Percentiles rank a stretch among this genome's conserved stretches.
These are phyloP conservation scores for Penicillium sp. DNA, from an alignment of 2,329 filamentous ascomycete species.

Conservation along the genomic window DNA sequence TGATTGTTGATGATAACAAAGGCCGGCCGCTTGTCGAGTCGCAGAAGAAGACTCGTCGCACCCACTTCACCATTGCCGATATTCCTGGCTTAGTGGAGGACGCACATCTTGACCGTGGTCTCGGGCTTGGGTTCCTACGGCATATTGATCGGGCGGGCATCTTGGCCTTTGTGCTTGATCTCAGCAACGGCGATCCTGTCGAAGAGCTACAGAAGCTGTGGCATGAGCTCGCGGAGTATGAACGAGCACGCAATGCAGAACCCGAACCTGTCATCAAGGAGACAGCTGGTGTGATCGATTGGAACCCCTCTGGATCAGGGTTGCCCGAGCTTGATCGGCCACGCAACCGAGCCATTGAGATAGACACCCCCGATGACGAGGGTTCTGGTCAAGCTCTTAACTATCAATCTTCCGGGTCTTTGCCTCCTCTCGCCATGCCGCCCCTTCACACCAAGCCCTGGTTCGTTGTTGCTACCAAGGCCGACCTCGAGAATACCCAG, in stretches of 20 bases:
- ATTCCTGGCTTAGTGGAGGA: slow-evolving; percentile 93
- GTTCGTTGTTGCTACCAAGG: slow-evolving; percentile 95
- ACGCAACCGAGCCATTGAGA: slow-evolving; percentile 4
- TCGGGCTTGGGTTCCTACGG: slow-evolving; percentile 87
- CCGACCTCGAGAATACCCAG: slow-evolving; percentile 76
- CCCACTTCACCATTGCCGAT: slow-evolving; percentile 89
- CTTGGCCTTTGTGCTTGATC: slow-evolving; percentile 89
- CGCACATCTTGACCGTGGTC: slow-evolving; percentile 85
- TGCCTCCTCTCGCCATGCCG: slow-evolving; percentile 57
- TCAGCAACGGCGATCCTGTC: slow-evolving; percentile 77
- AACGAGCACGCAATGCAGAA: slow-evolving; percentile 75
- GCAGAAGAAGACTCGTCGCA: slow-evolving; percentile 60
- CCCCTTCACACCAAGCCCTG: slow-evolving; percentile 92
- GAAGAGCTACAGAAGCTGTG: slow-evolving; percentile 78
- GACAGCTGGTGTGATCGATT: slow-evolving; percentile 52
- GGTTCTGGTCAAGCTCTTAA: slow-evolving; percentile 10
- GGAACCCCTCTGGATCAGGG: slow-evolving; percentile 38
- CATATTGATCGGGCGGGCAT: slow-evolving; percentile 94
- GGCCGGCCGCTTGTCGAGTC: slow-evolving; percentile 66
- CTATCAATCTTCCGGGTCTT: slow-evolving; percentile 21
- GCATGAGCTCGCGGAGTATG: slow-evolving; percentile 88
- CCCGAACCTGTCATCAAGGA: slow-evolving; percentile 64
- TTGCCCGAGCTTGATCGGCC: slow-evolving; percentile 26
- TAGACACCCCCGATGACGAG: slow-evolving; percentile 1
- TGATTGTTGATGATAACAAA: slow-evolving; percentile 84